Evolutionary conservation across 495 filamentous ascomycete species (phyloP).

Genomic region (Acidiella bohemica): DNA sequence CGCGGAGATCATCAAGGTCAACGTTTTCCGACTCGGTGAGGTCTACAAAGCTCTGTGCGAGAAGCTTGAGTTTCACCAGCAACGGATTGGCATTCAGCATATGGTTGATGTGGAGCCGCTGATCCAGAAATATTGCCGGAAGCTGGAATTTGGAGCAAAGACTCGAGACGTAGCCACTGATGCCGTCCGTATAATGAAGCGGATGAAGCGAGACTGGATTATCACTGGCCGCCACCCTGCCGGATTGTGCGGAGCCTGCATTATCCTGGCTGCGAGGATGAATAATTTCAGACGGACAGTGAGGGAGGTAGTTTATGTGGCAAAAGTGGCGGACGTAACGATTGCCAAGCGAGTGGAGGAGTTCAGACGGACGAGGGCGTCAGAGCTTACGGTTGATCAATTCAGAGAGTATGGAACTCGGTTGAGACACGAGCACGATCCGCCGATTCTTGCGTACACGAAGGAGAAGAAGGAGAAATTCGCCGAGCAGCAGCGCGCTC

Average conservation of each 20-base stretch:
- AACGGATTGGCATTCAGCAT: conserved; percentile 32
- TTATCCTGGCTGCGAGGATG: conserved; percentile 90
- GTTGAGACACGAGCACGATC: conserved; percentile 48
- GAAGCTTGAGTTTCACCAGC: conserved; percentile 42
- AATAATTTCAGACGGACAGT: conserved; percentile 91
- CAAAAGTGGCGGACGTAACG: conserved; percentile 84
- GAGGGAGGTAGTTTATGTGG: conserved; percentile 86
- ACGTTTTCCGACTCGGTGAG: conserved; percentile 81
- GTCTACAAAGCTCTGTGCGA: conserved; percentile 66
- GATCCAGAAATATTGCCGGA: conserved; percentile 74
- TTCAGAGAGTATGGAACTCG: conserved; percentile 54
- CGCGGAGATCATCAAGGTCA: conserved; percentile 60
- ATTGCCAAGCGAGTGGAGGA: conserved; percentile 80
- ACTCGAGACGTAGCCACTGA: conserved; percentile 73
- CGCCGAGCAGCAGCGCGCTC: conserved; percentile 19
- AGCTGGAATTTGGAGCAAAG: conserved; percentile 71
- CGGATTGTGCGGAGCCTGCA: conserved; percentile 83
- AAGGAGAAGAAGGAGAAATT: conserved; percentile 33
- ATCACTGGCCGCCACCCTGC: conserved; percentile 81
- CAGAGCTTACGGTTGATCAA: conserved; percentile 69
- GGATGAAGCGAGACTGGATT: conserved; percentile 96
- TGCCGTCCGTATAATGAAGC: conserved; percentile 68
- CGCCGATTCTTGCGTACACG: conserved; percentile 65
- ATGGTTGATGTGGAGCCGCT: conserved; percentile 66
- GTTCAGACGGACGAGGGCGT: conserved; percentile 69